Base-by-base conservation (phyloP, 139 green algal genomes). In the Volvox reticuliferus region DNA sequence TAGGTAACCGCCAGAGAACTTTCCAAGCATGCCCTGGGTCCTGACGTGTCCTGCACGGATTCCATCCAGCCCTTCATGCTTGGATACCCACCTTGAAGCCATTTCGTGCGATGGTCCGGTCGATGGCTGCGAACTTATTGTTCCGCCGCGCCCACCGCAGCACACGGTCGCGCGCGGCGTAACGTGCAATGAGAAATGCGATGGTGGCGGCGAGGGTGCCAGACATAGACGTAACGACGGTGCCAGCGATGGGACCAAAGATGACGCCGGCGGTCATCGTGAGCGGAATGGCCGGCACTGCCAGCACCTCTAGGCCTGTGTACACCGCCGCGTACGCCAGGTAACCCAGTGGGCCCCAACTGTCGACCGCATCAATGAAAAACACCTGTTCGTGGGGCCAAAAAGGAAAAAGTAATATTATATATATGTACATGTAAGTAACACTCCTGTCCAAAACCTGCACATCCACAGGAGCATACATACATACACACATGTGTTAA, bases 141-240 rank as follows among this genome's bases (percentile, higher is more conserved):
- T 83, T 90, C 30, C 86, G 44, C 26, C 86, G 71, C 2, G 86
- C 85, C 69, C 71, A 82, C 17, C 85, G 36, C 85, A 89, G 18
- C 36, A 98, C 96, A 91, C 93, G 95, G 89, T 99, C 98, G 0
- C 98, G 89, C 9, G 96, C 96, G 24, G 97, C 89, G 88, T 99
- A 99, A 21, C 98, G 94, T 17, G 98, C 95, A 22, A 99, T 99
- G 32, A 99, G 94, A 91, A 99, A 99, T 0, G 85, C 85, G 20
- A 89, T 82, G n/a, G 85, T 82, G 69, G 85, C 85, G 2, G 85
- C 85, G 14, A 21, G 0, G 2, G 85, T 89, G 18, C 86, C 86
- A 14, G 95, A 93, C 12, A 97, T n/a, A 5, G 96, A 98, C 0
- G 98, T 96, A 13, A 99, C 92, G 50, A 94, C 79, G 17, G 95